Conservation (phyloP, 495 filamentous ascomycete species). For the Neurospora intermedia region DNA sequence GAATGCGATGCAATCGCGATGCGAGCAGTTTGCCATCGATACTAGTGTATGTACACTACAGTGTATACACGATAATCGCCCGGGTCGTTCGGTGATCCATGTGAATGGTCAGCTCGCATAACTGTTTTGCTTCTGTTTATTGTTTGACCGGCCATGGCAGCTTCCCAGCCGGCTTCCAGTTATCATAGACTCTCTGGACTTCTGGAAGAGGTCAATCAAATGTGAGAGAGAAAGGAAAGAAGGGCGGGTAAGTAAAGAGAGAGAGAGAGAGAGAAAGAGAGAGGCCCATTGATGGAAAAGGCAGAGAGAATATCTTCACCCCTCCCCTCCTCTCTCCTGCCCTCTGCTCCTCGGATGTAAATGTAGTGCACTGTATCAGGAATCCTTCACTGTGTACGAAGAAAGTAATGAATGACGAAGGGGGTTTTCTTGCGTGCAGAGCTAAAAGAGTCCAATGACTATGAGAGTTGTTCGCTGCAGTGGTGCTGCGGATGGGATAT, state of each 20-base stretch:
- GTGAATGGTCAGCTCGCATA: not conserved
- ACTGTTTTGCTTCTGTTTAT: not conserved
- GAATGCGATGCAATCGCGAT: not conserved
- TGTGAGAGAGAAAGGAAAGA: not conserved
- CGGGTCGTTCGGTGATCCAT: not conserved
- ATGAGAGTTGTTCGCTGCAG: not conserved
- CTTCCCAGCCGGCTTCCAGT: not conserved
- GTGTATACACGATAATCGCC: not conserved
- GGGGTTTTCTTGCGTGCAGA: not conserved
- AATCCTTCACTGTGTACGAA: not conserved
- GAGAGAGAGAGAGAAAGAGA: not conserved
- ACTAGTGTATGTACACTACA: not conserved
- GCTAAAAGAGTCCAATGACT: not conserved
- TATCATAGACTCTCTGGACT: not conserved
- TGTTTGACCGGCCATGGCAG: not conserved
- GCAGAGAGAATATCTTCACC: not conserved
- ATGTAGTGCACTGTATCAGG: not conserved
- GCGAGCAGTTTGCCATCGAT: not conserved
- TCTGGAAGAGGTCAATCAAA: not conserved
- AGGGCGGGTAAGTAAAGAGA: not conserved
- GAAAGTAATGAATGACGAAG: not conserved
- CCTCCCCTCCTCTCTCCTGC: not conserved
- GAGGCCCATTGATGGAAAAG: not conserved
- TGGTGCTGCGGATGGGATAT: not conserved
- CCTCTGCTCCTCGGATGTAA: too few species aligned